These are phyloP conservation scores for Rosa persica DNA, from an alignment of 306 rosid species.

Conservation along the genomic window DNA sequence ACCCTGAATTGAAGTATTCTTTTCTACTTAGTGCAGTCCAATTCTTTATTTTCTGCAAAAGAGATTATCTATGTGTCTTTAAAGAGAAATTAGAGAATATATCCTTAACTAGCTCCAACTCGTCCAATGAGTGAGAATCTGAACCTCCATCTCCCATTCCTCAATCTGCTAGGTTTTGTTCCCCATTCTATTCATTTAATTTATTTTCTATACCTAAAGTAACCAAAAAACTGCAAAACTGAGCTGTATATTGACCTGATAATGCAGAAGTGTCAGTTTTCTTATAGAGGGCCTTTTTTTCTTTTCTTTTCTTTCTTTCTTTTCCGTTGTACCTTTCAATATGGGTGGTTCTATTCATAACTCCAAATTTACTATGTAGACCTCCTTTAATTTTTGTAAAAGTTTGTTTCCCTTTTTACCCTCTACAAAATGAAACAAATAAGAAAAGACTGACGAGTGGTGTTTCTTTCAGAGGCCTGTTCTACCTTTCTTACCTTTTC, in stretches of 20 bases:
- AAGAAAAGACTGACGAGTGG: too few species aligned
- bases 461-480: too few species aligned
- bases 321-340: background rate
- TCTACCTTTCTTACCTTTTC: too few species aligned
- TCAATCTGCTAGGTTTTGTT: constrained; percentile 23
- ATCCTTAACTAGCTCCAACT: constrained; percentile 28
- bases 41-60: background rate
- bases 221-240: background rate
- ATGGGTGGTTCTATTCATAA: too few species aligned
- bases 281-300: too few species aligned
- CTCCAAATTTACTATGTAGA: too few species aligned
- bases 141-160: background rate
- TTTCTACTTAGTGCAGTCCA: background rate
- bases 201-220: too few species aligned
- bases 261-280: background rate
- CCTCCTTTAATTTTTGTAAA: too few species aligned
- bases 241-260: background rate
- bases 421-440: too few species aligned
- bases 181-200: background rate
- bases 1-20: too few species aligned
- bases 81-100: background rate
- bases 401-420: too few species aligned
- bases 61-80: background rate
- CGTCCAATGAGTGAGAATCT: constrained; percentile 25
- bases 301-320: background rate